Evolutionary conservation across 2,329 filamentous ascomycete species (phyloP), one percentile per base, ranked within the genome.

Genomic region (Colletotrichum phormii): DNA sequence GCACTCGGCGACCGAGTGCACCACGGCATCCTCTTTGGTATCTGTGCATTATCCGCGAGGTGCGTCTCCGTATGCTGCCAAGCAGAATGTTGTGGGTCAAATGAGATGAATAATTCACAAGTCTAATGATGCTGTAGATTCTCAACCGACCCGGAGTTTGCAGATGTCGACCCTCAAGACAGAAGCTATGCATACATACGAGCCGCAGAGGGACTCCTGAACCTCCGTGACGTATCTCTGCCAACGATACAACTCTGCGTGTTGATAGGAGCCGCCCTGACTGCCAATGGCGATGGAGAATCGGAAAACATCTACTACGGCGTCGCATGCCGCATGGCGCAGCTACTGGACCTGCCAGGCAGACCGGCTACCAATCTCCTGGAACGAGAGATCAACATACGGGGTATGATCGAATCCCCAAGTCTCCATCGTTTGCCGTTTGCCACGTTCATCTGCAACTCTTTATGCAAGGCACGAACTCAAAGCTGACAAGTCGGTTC

Each of bases 281-380:
- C 80, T 37, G 81, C 78, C 15, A 79, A 83, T n/a, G 80, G 80
- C 2, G 76, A 84, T 13, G 79, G 80, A 11, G 79, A 79, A 4
- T 75, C 81, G 0, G 84, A 85, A 69, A 79, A 81, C 7, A 73
- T 85, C 18, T 84, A 81, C 74, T 84, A 85, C 59, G 77, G 78
- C 49, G 69, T 82, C 31, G 81, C 82, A 24, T 79, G 78, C 66
- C 79, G 82, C 7, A 79, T 81, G 65, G 80, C 81, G 4, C 75
- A 81, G 57, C 71, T 82, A 15, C 75, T 84, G 7, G 80, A 83
- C 67, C 77, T 84, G 6, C 80, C 82, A 1, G 79, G 80, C 55
- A 74, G 79, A 68, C 73, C 74, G 26, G 75, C 67, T 13, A 33
- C 75, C 8, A 79, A 71, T 54, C 73, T 73, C 2, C 72, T 84